Evolutionary conservation across 2,329 filamentous ascomycete species (phyloP), one percentile per base, ranked within the genome.

Genomic region (Knufia fluminis): DNA sequence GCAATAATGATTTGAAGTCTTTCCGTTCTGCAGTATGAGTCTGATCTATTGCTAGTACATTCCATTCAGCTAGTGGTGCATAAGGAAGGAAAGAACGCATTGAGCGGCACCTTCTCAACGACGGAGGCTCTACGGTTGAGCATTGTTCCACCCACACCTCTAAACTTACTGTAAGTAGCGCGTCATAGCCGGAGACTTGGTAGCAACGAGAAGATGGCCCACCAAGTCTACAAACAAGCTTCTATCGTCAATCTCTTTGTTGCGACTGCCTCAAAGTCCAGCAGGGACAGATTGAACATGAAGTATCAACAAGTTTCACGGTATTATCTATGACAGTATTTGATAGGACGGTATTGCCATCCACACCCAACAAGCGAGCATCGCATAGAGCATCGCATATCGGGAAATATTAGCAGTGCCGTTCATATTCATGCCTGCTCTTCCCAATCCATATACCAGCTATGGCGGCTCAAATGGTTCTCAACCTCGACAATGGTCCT

Each of bases 401-500:
- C 28, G 28, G 28, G 7, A 31, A 14, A 7, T 7, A 31, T 31
- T 7, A 7, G 14, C 14, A 14, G 7, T 7, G 28, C 28, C 14
- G 28, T 7, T 31, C 7, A 7, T 14, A 36, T 36, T 36, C 33
- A 36, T 36, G 33, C 33, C 9, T 36, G 16, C 33, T 36, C 33
- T 36, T 36, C n/a, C 33, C 33, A 17, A 17, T 14, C 7, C 33
- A 36, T 16, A 36, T 17, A 16, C 6, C n/a, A 36, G 16, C 33
- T 36, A 36, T 36, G 33, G 7, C 33, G 33, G 33, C 20, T 28
- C 26, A 26, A 66, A 16, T 36, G 33, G 16, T 36, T n/a, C 33
- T 14, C 33, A 36, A 16, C 33, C 33, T 36, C 42, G 17, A 3
- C 42, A 45, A 65, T 97, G 91, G 90, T 94, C 89, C 41, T 94